Evolutionary conservation across 371 early-diverging fungal genomes (phyloP), one percentile per base, ranked within the genome.

Genomic region (Rhizopus arrhizus): DNA sequence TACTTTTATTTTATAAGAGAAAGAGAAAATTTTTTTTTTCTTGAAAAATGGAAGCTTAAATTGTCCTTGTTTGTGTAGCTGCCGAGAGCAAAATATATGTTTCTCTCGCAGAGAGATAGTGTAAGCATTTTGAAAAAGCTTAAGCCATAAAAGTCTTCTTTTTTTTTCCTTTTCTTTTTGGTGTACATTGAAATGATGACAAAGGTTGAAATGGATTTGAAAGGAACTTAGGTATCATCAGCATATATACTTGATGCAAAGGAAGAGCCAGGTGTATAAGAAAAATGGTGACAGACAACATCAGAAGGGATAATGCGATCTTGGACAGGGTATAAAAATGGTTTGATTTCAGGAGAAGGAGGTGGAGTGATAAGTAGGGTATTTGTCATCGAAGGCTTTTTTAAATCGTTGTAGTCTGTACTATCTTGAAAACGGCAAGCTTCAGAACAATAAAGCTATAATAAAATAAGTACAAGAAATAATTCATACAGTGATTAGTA

Each of bases 361-460:
- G 43, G 43, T 43, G 43, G 43, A 4, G 43, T 43, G 43, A 43
- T 43, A 5, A 43, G 15, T n/a, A 43, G n/a, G 13, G 11, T 43
- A 43, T 43, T 43, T 0, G 15, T 43, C 15, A 43, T 13, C 8
- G 43, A 43, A 43, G 43, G 43, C 13, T 43, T 43, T 43, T 43
- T 43, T 5, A n/a, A 43, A 0, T 43, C 15, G n/a, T 13, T 13
- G 13, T 36, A 15, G 0, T 53, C 15, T 5, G 5, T 13, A 29
- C n/a, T 40, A 32, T 53, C 53, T 53, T 53, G 36, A 16, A 41
- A 38, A 9, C 53, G 53, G 22, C 53, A 53, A 6, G 53, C 4
- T 40, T 53, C 53, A n/a, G 53, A 53, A 13, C 53, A 53, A 41
- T 53, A 52, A 52, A 33, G 34, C 15, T 52, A 28, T 49, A 28